Evolutionary conservation across 169 alveolate genomes (phyloP), one percentile per base, ranked within the genome.

Genomic region (Plasmodium vinckei): DNA sequence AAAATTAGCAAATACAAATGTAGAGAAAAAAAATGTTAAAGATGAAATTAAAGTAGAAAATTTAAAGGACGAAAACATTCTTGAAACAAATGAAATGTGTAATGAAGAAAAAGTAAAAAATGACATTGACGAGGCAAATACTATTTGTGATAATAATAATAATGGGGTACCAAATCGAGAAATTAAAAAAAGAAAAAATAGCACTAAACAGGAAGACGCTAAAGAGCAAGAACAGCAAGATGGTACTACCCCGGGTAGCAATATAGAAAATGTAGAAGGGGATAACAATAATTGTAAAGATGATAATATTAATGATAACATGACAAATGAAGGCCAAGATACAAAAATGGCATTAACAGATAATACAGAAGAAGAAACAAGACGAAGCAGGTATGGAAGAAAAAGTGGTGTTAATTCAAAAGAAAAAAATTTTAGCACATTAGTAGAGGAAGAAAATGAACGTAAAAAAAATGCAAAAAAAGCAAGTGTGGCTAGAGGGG

Each of bases 351-450:
- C 21, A 13, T 13, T 51, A 10, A 17, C 25, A 10, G 72, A 33
- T 33, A 63, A 63, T 6, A n/a, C 68, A 6, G 72, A 27, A 33
- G 49, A 9, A n/a, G 72, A n/a, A 72, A 10, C 72, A n/a, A 59
- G 71, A 17, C 17, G 63, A 72, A 72, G 70, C 27, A 19, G 71
- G 9, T 72, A 72, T 42, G 70, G 72, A 44, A 72, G 72, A n/a
- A 72, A 72, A 72, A 56, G 87, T 72, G 84, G 84, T 19, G 71
- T 72, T 17, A 72, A 72, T 49, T 56, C 57, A 17, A 72, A 72
- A 27, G 87, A 72, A 33, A 72, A 39, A 39, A 72, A 72, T 56
- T 56, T 72, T 59, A 72, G 71, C 9, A 9, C 5, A 9, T n/a
- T 59, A n/a, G 27, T 72, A 15, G 87, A 72, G 12, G 71, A 72